Base-by-base conservation (phyloP, 257 asterid species). In the Capsicum pubescens region DNA sequence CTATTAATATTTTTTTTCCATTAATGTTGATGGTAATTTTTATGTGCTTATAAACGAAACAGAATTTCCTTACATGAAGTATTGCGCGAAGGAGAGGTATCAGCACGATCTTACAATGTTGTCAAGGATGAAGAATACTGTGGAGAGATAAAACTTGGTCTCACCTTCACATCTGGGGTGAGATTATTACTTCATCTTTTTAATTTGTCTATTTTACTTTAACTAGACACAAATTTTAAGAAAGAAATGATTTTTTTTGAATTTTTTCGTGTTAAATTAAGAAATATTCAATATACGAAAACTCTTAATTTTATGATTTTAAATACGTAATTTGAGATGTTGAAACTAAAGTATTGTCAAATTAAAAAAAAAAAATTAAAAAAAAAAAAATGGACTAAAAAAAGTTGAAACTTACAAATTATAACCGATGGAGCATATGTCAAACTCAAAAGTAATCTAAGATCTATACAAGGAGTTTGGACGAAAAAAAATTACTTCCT, bases 71-170 rank as follows among this genome's bases (percentile, higher is more conserved):
- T 95, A 36, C 90, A 83, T 42, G 71, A 91, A 0, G 92, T 84
- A 48, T 83, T 91, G 66, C 87, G 64, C 1, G 89, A 84, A 86
- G 93, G 89, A 87, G 85, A 82, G 52, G 64, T 91, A 79, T 91
- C 93, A 5, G 86, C 88, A 58, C 87, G 89, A 32, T 69, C 89
- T 71, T 93, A 92, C 92, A 89, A 90, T 81, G 87, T 94, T 39
- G 90, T 93, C 52, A 94, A 94, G 91, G 92, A 91, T 44, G 91
- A 86, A 15, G n/a, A 88, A 32, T 94, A 88, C 82, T 61, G 93
- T 86, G 98, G 99, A 84, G 95, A 93, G 91, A 88, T 95, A 60
- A 91, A 70, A 88, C 84, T 95, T 82, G 96, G 96, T 85, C 98
- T 94, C 87, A 91, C 89, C 60, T 95, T 95, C 89, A 87, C 85